Conservation (phyloP, 768 basidiomycete genomes). For the Erythrobasidium yunnanense region DNA sequence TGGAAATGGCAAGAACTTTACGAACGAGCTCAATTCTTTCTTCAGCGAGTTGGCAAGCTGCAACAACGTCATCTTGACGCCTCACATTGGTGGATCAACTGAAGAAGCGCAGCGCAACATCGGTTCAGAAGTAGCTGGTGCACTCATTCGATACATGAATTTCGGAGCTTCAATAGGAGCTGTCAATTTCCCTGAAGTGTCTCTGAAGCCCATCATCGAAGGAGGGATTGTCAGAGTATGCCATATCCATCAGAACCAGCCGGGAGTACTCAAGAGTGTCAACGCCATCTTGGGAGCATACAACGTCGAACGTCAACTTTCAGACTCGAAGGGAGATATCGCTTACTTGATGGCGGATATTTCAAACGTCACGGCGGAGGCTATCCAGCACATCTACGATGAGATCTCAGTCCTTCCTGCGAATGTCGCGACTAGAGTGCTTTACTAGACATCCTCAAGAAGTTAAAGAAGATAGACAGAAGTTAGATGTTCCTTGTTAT, state of each 20-base stretch:
- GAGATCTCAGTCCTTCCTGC: conserved; percentile 5
- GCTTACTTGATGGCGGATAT: conserved; percentile 98
- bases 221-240: conserved; percentile 77
- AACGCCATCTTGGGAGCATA: conserved; percentile 87
- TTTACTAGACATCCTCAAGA: conserved; percentile 21
- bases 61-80: conserved; percentile 89
- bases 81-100: conserved; percentile 97
- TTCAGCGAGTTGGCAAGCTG: conserved; percentile 60
- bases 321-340: conserved; percentile 86
- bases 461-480: not conserved
- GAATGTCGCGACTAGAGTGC: conserved; percentile 24
- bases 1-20: conserved; percentile 74
- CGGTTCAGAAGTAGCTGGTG: conserved; percentile 80
- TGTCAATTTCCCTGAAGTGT: conserved; percentile 99
- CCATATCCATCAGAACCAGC: conserved; percentile 84
- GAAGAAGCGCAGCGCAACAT: conserved; percentile 98
- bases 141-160: conserved; percentile 77
- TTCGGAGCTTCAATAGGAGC: conserved; percentile 82
- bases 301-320: conserved; percentile 98
- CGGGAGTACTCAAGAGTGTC: conserved; percentile 85
- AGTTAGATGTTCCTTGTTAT: too few species aligned
- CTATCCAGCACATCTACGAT: conserved; percentile 23
- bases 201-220: conserved; percentile 80
- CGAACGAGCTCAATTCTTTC: conserved; percentile 79
- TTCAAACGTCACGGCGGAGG: conserved; percentile 26